Evolutionary conservation across 225 moss, liverwort and hornwort genomes (phyloP), one percentile per base, ranked within the genome.

Genomic region (Bryoerythrophyllum caledonicum): DNA sequence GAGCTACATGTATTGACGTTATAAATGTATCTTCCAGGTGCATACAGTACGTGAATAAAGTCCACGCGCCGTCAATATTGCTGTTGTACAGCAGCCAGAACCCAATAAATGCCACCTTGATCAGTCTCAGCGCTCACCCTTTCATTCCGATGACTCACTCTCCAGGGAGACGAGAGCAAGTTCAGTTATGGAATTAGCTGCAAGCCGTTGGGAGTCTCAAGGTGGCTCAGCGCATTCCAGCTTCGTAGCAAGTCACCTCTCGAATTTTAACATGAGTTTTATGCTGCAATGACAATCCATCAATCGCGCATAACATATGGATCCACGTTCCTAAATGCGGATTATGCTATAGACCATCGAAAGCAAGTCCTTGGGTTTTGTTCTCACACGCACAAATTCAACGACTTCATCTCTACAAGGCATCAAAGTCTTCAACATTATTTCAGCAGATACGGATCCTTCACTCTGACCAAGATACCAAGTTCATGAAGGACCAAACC

Each of bases 241-340:
- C 35, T 35, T 46, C 44, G 28, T 35, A 24, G 59, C 27, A 7
- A 14, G 44, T 44, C 14, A 44, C 14, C n/a, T 25, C 14, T 68
- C 25, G 5, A 28, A 62, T 46, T 69, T 35, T 28, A 25, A 32
- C 7, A 0, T 54, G 24, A 23, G 32, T 24, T 34, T 53, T 68
- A n/a, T 44, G 68, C 74, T 48, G 80, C 37, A 30, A 25, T 16
- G 7, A n/a, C 12, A 10, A 28, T 48, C 38, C 56, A 75, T 25
- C 17, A 64, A 70, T 46, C 19, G 37, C 13, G 20, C 51, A 14
- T 17, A 2, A 16, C 6, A 19, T 15, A 26, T 60, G 10, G 62
- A 49, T 73, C 32, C 21, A 32, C 16, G 16, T 3, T 76, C 72
- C 16, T 17, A 37, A 27, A 23, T 24, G 19, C 63, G 57, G 69